Percentiles rank a stretch among this genome's conserved stretches.
Evolutionary conservation across 805 yeast genomes (phyloP).

Genomic region (Wickerhamomyces bovis): DNA sequence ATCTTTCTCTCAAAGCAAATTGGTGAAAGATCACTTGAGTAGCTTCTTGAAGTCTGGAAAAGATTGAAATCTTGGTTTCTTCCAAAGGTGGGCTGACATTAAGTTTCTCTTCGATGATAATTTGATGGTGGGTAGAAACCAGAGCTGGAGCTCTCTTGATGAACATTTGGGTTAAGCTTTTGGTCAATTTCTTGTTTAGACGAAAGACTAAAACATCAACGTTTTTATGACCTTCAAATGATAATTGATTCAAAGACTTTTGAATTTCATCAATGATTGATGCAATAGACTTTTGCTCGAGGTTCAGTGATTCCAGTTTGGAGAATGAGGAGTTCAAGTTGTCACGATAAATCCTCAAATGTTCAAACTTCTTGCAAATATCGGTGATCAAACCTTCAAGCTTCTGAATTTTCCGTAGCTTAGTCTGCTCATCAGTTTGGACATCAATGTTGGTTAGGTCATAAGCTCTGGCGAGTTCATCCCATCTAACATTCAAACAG

Average conservation of each 20-base stretch:
- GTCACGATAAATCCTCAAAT: conserved; percentile 25
- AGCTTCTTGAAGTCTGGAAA: conserved; percentile 22
- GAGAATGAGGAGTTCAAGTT: conserved; percentile 20
- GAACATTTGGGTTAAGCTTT: conserved; percentile 27
- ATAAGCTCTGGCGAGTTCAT: conserved; percentile 39
- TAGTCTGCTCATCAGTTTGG: conserved; percentile 26
- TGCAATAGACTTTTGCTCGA: conserved; percentile 14
- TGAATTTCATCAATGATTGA: conserved; percentile 28
- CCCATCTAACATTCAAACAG: conserved; percentile 47
- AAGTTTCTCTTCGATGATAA: conserved; percentile 33
- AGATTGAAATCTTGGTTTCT: conserved; percentile 27
- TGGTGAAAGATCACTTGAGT: conserved; percentile 23
- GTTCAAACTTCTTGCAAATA: conserved; percentile 27
- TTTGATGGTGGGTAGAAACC: conserved; percentile 25
- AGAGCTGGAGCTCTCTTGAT: conserved; percentile 1
- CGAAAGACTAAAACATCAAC: conserved; percentile 26
- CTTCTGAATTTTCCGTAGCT: conserved; percentile 22
- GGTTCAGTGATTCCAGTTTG: conserved; percentile 25
- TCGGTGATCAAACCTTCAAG: conserved; percentile 28
- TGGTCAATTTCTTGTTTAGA: conserved; percentile 29
- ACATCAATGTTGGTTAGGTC: conserved; percentile 36
- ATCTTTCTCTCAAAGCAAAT: conserved; percentile 15
- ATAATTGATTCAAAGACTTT: conserved; percentile 27
- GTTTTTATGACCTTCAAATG: conserved; percentile 32
- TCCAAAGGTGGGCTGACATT: conserved; percentile 36